Percentiles rank a stretch among this genome's conserved stretches.
These are phyloP conservation scores for Dissophora ornata DNA, from an alignment of 192 early-diverging fungal species.

Conservation along the genomic window DNA sequence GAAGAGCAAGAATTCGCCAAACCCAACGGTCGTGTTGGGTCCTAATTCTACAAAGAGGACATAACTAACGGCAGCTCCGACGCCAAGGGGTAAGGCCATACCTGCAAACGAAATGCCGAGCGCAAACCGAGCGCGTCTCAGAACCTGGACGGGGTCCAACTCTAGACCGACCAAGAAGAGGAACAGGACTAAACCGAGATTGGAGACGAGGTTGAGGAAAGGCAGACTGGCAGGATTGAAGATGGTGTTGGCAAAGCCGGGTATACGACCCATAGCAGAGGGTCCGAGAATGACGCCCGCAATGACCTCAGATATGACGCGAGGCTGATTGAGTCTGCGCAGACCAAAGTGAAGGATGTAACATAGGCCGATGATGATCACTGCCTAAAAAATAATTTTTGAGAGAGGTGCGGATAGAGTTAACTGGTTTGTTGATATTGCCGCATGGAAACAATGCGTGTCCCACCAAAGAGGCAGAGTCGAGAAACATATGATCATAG, in stretches of 20 bases:
- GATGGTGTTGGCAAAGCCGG: slow-evolving; percentile 72
- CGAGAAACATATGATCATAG: no score
- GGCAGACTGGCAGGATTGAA: slow-evolving; percentile 79
- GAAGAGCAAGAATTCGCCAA: slow-evolving; percentile 50
- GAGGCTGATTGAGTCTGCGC: slow-evolving; percentile 77
- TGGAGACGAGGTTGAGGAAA: slow-evolving; percentile 80
- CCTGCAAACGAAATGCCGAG: slow-evolving; percentile 81
- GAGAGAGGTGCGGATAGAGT: not conserved
- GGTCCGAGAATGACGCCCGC: slow-evolving; percentile 92
- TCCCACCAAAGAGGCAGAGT: no score
- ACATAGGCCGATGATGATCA: slow-evolving; percentile 79
- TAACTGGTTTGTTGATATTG: not conserved
- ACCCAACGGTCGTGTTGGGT: slow-evolving; percentile 31
- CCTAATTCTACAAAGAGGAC: slow-evolving; percentile 54
- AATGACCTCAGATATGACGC: slow-evolving; percentile 92
- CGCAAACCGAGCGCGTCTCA: slow-evolving; percentile 62
- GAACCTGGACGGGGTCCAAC: slow-evolving; percentile 75
- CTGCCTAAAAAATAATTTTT: slow-evolving; percentile 24
- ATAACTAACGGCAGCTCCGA: slow-evolving; percentile 54
- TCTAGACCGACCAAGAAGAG: slow-evolving; percentile 91
- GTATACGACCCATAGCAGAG: slow-evolving; percentile 80
- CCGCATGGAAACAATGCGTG: no score
- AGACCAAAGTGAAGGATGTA: slow-evolving; percentile 77
- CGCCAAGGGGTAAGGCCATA: slow-evolving; percentile 83
- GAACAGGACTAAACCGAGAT: slow-evolving; percentile 88